A percentile compares a stretch with the other conserved stretches of the same genome.
Conservation (phyloP, 192 early-diverging fungal genomes). For the Linnemannia hyalina region DNA sequence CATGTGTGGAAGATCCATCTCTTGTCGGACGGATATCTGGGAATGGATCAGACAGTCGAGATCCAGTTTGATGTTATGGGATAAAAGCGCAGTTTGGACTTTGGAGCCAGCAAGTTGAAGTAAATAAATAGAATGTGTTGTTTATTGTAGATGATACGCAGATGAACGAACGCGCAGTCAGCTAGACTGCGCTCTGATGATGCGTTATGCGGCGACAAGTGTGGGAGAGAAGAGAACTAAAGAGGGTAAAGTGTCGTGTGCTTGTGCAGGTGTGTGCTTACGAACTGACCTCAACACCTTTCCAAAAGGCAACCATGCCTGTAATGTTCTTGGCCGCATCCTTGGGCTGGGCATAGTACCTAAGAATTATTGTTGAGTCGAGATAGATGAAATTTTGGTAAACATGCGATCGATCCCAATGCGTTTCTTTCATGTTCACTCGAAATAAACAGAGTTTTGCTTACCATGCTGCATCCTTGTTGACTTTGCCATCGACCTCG, state of each 20-base stretch:
- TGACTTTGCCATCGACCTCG: conserved; percentile 10
- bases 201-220: too few relatives aligned
- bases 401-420: too few relatives aligned
- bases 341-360: conserved; percentile 23
- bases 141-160: too few relatives aligned
- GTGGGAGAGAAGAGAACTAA: too few relatives aligned
- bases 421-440: too few relatives aligned
- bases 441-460: background rate
- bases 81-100: background rate
- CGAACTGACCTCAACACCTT: conserved; percentile 15
- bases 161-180: too few relatives aligned
- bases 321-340: conserved; percentile 20
- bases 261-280: background rate
- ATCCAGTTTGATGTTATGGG: conserved; percentile 59
- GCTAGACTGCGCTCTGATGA: too few relatives aligned
- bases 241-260: background rate
- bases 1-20: conserved; percentile 72
- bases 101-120: too few relatives aligned
- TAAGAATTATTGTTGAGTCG: background rate
- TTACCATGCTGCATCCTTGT: conserved; percentile 27
- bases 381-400: background rate
- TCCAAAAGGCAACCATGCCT: conserved; percentile 22
- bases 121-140: too few relatives aligned
- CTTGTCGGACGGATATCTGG: conserved; percentile 85
- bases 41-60: conserved; percentile 73